These are phyloP conservation scores for Cutaneotrichosporon sp. DNA, from an alignment of 1,284 basidiomycete genomes.

Conservation along the genomic window DNA sequence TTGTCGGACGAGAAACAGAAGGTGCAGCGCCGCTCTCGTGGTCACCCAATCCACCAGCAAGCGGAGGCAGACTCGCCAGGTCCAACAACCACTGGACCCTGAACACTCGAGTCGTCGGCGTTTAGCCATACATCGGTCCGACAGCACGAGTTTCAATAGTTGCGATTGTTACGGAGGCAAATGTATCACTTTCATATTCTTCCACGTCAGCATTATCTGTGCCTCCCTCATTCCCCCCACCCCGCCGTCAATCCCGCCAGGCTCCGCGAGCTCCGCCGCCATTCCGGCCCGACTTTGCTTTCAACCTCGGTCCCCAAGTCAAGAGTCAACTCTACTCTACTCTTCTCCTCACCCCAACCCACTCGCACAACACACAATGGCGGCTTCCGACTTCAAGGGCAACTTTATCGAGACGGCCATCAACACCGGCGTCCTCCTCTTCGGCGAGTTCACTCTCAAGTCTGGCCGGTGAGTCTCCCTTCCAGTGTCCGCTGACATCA, in stretches of 20 bases:
- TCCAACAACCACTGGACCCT: not conserved
- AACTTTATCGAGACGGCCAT: constrained; percentile 55
- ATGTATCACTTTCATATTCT: no score
- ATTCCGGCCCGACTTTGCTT: no score
- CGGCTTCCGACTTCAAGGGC: constrained; percentile 36
- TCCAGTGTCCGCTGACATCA: no score
- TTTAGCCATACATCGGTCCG: not conserved
- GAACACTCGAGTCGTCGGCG: not conserved
- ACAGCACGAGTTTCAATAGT: not conserved
- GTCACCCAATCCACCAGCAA: not conserved
- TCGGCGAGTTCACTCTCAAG: constrained; percentile 89
- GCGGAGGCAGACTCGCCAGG: not conserved
- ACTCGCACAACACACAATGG: constrained; percentile 14
- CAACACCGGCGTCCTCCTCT: constrained; percentile 64
- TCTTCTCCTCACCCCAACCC: not conserved
- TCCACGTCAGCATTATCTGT: not conserved
- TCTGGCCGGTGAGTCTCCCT: constrained; percentile 88
- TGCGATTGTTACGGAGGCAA: not conserved
- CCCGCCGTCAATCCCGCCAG: no score
- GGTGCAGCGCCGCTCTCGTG: not conserved
- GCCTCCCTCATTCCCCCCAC: no score
- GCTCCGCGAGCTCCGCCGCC: no score
- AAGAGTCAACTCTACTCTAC: no score
- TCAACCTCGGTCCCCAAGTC: no score
- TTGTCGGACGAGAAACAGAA: constrained; percentile 10